Evolutionary conservation across 768 basidiomycete genomes (phyloP).

Genomic region (Leucocoprinus leucothites): DNA sequence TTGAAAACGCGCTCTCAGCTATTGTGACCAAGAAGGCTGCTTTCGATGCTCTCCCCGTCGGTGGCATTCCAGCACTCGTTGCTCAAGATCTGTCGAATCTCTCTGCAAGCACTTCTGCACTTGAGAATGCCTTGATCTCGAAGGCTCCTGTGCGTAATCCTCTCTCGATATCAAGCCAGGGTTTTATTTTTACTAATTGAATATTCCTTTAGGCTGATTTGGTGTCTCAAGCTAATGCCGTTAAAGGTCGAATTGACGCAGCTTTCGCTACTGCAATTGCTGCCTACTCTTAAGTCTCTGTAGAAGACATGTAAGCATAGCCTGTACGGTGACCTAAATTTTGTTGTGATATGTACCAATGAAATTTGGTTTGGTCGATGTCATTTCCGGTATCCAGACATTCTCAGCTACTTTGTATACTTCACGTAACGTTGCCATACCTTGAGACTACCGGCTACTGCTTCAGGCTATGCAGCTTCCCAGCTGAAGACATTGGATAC

Average conservation of each 20-base stretch:
- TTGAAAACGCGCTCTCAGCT: conserved; percentile 17
- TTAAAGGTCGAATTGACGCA: conserved; percentile 20
- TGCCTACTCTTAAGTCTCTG: conserved; percentile 18
- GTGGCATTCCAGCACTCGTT: conserved; percentile 20
- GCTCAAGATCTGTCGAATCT: conserved; percentile 23
- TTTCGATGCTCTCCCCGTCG: conserved; percentile 13
- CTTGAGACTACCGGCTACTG: too few relatives aligned
- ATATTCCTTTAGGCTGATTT: conserved; percentile 19
- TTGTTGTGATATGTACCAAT: too few relatives aligned
- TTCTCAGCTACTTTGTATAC: too few relatives aligned
- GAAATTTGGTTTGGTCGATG: too few relatives aligned
- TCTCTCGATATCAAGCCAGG: too few relatives aligned
- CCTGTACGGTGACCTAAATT: too few relatives aligned
- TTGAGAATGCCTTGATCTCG: conserved; percentile 24
- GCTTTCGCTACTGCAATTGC: conserved; percentile 26
- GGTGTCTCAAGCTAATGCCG: conserved; percentile 14
- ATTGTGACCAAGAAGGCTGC: conserved; percentile 24
- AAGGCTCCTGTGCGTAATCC: conserved; percentile 23
- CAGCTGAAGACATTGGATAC: too few relatives aligned
- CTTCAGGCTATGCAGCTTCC: too few relatives aligned
- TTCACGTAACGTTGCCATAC: too few relatives aligned
- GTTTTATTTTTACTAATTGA: not conserved
- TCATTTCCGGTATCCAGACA: too few relatives aligned
- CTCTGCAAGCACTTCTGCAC: conserved; percentile 20
- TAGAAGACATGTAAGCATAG: not conserved